phyloP scores from a whole-genome alignment of 2,329 filamentous ascomycete species.

The Fusarium torulosum region DNA sequence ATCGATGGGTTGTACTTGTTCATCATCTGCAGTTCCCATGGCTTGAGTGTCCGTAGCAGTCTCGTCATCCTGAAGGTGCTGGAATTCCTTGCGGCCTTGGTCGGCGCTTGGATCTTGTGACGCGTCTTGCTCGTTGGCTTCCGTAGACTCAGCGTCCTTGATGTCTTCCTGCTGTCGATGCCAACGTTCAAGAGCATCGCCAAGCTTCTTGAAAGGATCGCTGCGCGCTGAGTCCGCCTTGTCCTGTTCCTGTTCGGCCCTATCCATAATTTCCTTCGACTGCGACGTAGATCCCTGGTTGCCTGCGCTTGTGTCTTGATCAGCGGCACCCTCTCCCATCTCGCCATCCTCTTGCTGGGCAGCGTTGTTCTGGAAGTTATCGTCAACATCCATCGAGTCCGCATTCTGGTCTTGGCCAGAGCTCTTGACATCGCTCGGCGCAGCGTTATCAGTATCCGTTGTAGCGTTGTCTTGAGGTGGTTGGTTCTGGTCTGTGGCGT shows the following conservation, averaged over 20 bases:
- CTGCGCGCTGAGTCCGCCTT: slow-evolving; percentile 58
- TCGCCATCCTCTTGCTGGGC: slow-evolving; percentile 76
- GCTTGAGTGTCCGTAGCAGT: slow-evolving; percentile 89
- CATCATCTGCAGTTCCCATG: slow-evolving; percentile 86
- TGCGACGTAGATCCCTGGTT: slow-evolving; percentile 69
- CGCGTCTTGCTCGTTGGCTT: slow-evolving; percentile 52
- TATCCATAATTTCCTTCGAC: slow-evolving; percentile 62
- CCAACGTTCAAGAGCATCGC: slow-evolving; percentile 92
- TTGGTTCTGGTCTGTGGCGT: slow-evolving; percentile 57
- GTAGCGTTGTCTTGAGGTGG: slow-evolving; percentile 62
- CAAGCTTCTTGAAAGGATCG: slow-evolving; percentile 92
- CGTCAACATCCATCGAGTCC: slow-evolving; percentile 71
- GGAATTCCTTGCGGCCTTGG: slow-evolving; percentile 84
- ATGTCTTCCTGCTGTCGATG: slow-evolving; percentile 91
- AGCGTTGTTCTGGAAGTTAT: slow-evolving; percentile 69
- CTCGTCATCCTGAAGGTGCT: slow-evolving; percentile 89
- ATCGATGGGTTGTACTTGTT: slow-evolving; percentile 87
- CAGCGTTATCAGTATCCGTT: slow-evolving; percentile 71
- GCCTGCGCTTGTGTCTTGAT: slow-evolving; percentile 73
- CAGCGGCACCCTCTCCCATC: slow-evolving; percentile 72
- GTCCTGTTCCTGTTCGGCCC: slow-evolving; percentile 58
- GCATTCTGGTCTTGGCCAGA: slow-evolving; percentile 75
- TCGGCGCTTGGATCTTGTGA: slow-evolving; percentile 65
- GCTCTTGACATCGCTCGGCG: slow-evolving; percentile 72
- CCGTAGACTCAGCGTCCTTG: slow-evolving; percentile 64